Base-by-base conservation (phyloP, 2,329 filamentous ascomycete species). In the Arachnomyces sp. region DNA sequence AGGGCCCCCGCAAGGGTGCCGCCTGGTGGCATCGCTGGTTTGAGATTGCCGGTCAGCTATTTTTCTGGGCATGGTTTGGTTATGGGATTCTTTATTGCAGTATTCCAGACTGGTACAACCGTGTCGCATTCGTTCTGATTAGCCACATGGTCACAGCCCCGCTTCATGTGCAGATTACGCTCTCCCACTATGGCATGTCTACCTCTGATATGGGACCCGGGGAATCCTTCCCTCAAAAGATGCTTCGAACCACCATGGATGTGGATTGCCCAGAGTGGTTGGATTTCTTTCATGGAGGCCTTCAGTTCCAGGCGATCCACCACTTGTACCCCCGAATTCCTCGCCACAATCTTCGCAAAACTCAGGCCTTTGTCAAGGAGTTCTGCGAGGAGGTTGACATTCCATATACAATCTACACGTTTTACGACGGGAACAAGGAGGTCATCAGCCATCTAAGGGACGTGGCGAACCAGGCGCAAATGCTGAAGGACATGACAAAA, bases 151-250 rank as follows among this genome's bases (percentile, higher is more conserved):
- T 86, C 20, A 85, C 86, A 5, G 83, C 84, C 61, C 82, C 87
- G 2, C 68, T 94, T 34, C 88, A 94, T 59, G 75, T 89, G 9
- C 88, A 94, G 60, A 93, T 94, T 58, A 92, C 87, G 0, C 74
- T 94, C 13, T 92, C 84, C 2, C 88, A 94, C 63, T 94, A 92
- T 63, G 84, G 84, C 49, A 94, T 94, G 87, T 89, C 84, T 53
- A 94, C 88, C 0, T 75, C 84, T 7, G 85, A 94, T 52, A 71
- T 94, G 11, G 88, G 88, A 0, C 78, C 82, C 1, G 71, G 80
- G 38, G 88, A 94, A 59, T 92, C 84, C 0, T 94, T 94, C 59
- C 79, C 88, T 1, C 87, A 94, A 63, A 84, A 81, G 61, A 92
- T 93, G 82, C 72, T 94, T 31, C 81, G 88, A 51, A 94, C 88